Evolutionary conservation across 345 rosid species (phyloP), one percentile per base, ranked within the genome.

Genomic region (Acer yangbiense): DNA sequence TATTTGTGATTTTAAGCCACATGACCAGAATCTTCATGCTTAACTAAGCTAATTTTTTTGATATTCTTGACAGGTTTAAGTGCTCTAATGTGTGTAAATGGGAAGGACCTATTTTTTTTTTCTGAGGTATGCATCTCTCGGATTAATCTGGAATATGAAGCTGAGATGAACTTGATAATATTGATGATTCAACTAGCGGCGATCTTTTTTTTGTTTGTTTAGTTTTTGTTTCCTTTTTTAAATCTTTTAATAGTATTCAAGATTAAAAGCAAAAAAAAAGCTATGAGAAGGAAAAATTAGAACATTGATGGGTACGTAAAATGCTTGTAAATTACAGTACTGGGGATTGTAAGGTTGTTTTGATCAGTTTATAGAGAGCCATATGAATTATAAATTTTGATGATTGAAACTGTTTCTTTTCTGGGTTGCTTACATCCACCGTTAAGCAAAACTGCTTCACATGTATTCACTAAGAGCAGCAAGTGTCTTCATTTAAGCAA

Each of bases 51-150:
- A n/a, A n/a, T 71, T 54, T 29, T 29, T 72, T 65, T 69, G 63
- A 63, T 68, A 8, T 23, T 65, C 29, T 17, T 80, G 71, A 52
- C 82, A 81, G 84, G 83, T 69, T 69, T 76, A 74, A 80, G 66
- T 48, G 48, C 8, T 10, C 46, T 20, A 72, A 58, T 18, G 14
- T 17, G 16, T 12, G 41, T 35, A 44, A 75, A 20, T 50, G 75
- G n/a, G 52, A 58, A 57, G 65, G 65, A 61, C 35, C 29, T 35
- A 60, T 35, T 21, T 57, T 10, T 72, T 23, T 9, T 57, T 29
- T n/a, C n/a, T 16, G 14, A 6, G 50, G 21, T 17, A 44, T 64
- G 23, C 3, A 2, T 60, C 65, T 20, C 65, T n/a, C n/a, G 1
- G 61, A 72, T 8, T 73, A 68, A 44, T 63, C 46, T 18, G 27